Conservation (phyloP, 306 rosid genomes). For the Alnus glutinosa region DNA sequence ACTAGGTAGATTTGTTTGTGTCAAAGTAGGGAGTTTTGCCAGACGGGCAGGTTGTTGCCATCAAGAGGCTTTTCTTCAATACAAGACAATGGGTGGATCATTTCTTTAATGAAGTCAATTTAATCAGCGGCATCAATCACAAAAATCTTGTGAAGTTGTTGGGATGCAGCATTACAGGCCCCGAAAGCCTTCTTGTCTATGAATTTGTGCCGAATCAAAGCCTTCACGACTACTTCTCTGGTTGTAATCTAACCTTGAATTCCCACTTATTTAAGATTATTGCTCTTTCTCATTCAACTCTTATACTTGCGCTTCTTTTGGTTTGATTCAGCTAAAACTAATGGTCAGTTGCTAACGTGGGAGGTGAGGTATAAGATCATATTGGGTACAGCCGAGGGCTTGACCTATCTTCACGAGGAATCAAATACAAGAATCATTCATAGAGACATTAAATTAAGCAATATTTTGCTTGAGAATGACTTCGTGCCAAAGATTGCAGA, state of each 20-base stretch:
- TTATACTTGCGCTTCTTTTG: background rate
- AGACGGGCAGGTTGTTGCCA: slow-evolving; percentile 38
- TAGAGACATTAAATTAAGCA: slow-evolving; percentile 66
- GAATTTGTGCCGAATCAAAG: slow-evolving; percentile 67
- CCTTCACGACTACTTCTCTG: slow-evolving; percentile 55
- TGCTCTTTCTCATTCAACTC: background rate
- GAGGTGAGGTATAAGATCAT: slow-evolving; percentile 37
- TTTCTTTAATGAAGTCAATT: slow-evolving; percentile 48
- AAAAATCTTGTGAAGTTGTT: slow-evolving; percentile 55
- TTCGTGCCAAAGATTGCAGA: slow-evolving; percentile 66
- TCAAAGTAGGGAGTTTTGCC: slow-evolving; percentile 38
- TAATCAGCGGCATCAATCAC: slow-evolving; percentile 43
- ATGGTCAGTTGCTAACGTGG: slow-evolving; percentile 30
- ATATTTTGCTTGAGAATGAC: slow-evolving; percentile 53
- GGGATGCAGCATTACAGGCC: slow-evolving; percentile 78
- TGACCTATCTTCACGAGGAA: slow-evolving; percentile 71
- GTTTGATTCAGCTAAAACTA: slow-evolving; percentile 22
- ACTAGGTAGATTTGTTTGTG: slow-evolving; percentile 1
- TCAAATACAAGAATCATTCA: slow-evolving; percentile 59
- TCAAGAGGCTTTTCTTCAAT: slow-evolving; percentile 63
- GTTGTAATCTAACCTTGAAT: slow-evolving; percentile 33
- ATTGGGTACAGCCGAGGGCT: slow-evolving; percentile 61
- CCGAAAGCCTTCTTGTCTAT: slow-evolving; percentile 76
- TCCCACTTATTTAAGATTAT: background rate
- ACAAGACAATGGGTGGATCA: slow-evolving; percentile 54